Percentiles rank a stretch among this genome's conserved stretches.
Evolutionary conservation across 768 basidiomycete species (phyloP).

Genomic region (Favolaschia claudopus): DNA sequence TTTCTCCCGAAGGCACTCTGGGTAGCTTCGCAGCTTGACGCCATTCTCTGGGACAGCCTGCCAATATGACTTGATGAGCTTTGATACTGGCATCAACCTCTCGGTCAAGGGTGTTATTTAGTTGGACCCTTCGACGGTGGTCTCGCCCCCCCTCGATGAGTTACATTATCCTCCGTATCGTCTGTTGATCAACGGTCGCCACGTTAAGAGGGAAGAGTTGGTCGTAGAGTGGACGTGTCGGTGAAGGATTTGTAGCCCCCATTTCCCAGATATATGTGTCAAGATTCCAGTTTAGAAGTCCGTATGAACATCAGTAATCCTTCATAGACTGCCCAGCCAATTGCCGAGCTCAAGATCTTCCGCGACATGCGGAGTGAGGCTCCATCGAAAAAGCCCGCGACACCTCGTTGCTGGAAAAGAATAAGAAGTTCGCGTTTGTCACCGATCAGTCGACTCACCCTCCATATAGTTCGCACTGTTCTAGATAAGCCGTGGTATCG

Average conservation of each 20-base stretch:
- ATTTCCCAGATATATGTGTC: neutral
- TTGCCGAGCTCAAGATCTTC: constrained; percentile 88
- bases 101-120: constrained; percentile 6
- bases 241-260: neutral
- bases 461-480: constrained; percentile 73
- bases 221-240: no score
- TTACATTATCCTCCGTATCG: neutral
- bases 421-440: neutral
- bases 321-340: constrained; percentile 94
- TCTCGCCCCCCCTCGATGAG: constrained; percentile 3
- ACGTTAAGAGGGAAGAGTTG: no score
- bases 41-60: neutral
- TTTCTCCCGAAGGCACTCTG: no score
- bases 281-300: constrained; percentile 25
- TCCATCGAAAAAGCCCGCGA: constrained; percentile 86
- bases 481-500: constrained; percentile 75
- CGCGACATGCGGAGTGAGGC: constrained; percentile 81
- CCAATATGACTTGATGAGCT: neutral
- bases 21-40: constrained; percentile 9
- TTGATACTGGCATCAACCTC: neutral
- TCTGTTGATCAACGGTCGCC: neutral
- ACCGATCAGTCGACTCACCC: constrained; percentile 45
- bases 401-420: constrained; percentile 73
- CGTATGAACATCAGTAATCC: constrained; percentile 70
- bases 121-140: no score